Base-by-base conservation (phyloP, 2,329 filamentous ascomycete genomes). In the Colletotrichum orchidophilum region DNA sequence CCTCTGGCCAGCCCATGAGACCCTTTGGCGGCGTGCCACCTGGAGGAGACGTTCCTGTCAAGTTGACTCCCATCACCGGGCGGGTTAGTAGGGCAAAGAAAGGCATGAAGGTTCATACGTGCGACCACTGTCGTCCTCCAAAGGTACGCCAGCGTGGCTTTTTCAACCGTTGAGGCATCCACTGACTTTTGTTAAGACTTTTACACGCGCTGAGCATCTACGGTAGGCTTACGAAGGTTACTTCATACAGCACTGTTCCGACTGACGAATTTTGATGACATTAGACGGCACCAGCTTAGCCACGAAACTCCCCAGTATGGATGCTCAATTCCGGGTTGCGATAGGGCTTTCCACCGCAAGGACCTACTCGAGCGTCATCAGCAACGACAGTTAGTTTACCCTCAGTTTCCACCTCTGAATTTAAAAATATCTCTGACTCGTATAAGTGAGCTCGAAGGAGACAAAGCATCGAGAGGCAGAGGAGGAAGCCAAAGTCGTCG, bases 141-240 rank as follows among this genome's bases (percentile, higher is more conserved):
- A 89, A 88, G 83, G 87, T 88, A 80, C 68, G 76, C 46, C 49
- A 27, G 24, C 26, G 12, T 63, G 70, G 60, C 62, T 69, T 29
- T 35, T 29, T 24, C n/a, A 8, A 24, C 39, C 18, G 39, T n/a
- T 46, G 9, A 42, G 33, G 24, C 46, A 52, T 46, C 54, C 27
- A 42, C 26, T 65, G 52, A 60, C 53, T 24, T 58, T 46, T 49
- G 50, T 58, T 69, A 91, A 91, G 89, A 90, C 87, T 2, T 91
- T 91, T 73, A 90, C 88, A 13, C 83, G 89, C 76, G 89, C 89
- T 33, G 89, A 91, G 76, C 89, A 91, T 79, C 79, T 91, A 52
- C 87, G 88, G 88, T 91, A 74, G 78, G 77, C 24, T 31, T 39
- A 8, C 9, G 18, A 18, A 15, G 18, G 39, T 13, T 15, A 33